Conservation (phyloP, 352 stramenopile genomes). For the Pythium dissimile region DNA sequence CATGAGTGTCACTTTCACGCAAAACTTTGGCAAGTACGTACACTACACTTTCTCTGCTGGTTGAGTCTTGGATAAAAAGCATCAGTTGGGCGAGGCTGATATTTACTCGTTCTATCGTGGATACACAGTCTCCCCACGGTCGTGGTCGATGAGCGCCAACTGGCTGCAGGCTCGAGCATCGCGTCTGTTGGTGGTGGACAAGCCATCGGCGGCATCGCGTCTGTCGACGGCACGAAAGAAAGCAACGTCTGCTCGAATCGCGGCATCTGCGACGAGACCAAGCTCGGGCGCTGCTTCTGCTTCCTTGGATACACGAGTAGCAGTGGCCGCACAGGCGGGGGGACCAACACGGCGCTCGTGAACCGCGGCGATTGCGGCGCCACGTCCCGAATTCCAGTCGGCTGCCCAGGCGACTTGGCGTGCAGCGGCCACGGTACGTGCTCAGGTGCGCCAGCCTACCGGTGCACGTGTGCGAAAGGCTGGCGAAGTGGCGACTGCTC, state of each 20-base stretch:
- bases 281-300: slow-evolving; percentile 59
- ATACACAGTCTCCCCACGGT: slow-evolving; percentile 57
- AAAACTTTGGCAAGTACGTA: slow-evolving; percentile 79
- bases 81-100: not conserved
- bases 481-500: slow-evolving; percentile 80
- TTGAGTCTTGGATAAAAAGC: too few relatives aligned
- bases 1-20: slow-evolving; percentile 69
- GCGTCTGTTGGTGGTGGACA: slow-evolving; percentile 15
- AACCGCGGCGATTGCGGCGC: slow-evolving; percentile 68
- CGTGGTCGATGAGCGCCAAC: slow-evolving; percentile 29
- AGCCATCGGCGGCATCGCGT: slow-evolving; percentile 29
- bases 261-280: slow-evolving; percentile 52
- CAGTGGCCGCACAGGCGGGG: slow-evolving; percentile 47
- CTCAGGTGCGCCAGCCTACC: slow-evolving; percentile 43
- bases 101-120: not conserved
- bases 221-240: slow-evolving; percentile 63
- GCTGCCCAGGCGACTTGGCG: slow-evolving; percentile 60
- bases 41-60: not conserved
- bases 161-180: slow-evolving; percentile 36
- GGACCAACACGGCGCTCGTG: slow-evolving; percentile 31
- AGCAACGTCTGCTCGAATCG: slow-evolving; percentile 63
- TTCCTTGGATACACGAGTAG: slow-evolving; percentile 66
- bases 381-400: slow-evolving; percentile 49
- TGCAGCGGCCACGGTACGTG: slow-evolving; percentile 81
- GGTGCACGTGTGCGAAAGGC: slow-evolving; percentile 64